Conservation (phyloP, 169 alveolate genomes). For the Theileria orientalis region DNA sequence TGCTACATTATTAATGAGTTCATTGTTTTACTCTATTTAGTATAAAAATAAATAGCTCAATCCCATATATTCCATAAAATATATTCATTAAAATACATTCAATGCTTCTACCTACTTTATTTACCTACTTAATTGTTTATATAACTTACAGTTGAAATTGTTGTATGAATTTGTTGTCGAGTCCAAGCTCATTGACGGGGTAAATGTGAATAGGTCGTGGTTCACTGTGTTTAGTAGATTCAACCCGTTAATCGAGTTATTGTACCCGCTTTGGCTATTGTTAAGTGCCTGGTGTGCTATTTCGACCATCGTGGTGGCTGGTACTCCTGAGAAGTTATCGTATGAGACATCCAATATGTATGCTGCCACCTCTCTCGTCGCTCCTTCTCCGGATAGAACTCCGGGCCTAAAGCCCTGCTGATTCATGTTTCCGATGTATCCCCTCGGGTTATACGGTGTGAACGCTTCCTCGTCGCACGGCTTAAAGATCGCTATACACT, state of each 20-base stretch:
- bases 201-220: no score
- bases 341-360: slow-evolving; percentile 88
- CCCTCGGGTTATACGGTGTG: slow-evolving; percentile 97
- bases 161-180: no score
- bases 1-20: no score
- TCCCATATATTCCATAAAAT: neutral
- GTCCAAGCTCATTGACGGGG: no score
- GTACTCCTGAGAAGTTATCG: slow-evolving; percentile 90
- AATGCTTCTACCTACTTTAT: neutral
- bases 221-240: neutral
- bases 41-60: neutral
- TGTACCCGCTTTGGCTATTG: slow-evolving; percentile 65
- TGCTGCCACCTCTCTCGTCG: slow-evolving; percentile 98
- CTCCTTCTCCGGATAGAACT: slow-evolving; percentile 95
- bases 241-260: slow-evolving; percentile 42
- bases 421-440: slow-evolving; percentile 92
- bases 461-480: slow-evolving; percentile 98
- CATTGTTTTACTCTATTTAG: neutral
- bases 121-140: no score
- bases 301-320: slow-evolving; percentile 96
- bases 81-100: neutral
- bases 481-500: slow-evolving; percentile 92
- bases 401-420: slow-evolving; percentile 93
- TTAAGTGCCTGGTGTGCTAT: slow-evolving; percentile 92
- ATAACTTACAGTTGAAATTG: no score